Base-by-base conservation (phyloP, 1,284 basidiomycete genomes). In the Omphalotus olearius region DNA sequence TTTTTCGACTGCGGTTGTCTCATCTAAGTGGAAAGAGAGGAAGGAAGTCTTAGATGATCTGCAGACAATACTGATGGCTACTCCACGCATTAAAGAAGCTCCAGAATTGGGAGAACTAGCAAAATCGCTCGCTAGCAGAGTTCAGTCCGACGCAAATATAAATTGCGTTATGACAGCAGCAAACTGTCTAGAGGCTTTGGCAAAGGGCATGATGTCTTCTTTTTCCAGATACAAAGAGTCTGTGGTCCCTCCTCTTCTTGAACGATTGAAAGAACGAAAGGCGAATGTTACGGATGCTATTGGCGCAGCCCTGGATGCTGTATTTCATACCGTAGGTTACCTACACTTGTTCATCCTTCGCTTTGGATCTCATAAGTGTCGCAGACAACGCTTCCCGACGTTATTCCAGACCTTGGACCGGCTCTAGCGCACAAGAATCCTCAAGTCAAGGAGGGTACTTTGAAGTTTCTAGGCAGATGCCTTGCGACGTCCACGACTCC, bases 21-120 rank as follows among this genome's bases (percentile, higher is more conserved):
- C 95, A 3, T 85, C 91, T 0, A 99, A 99, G 69, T 99, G 97
- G 97, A 98, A 99, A 66, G 97, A 99, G 59, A 83, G 97, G 26
- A 92, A 96, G 62, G 95, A 98, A 62, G 90, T 83, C 1, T 71
- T 98, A 47, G 94, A 98, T 59, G 91, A 92, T 42, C 76, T 97
- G 37, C 75, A 86, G 52, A 80, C 83, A 13, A 71, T 93, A 16
- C 70, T 99, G 35, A 81, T 81, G 48, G 71, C 80, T 14, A 83
- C 88, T 11, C 85, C 88, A 7, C 83, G 87, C 53, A 88, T 98
- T 59, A 83, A 85, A 59, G 91, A 93, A 59, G 78, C 81, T 1
- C 75, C 87, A 16, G 87, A 88, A 62, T 72, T 94, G 1, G 80
- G 78, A 10, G 88, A 91, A 30, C 69, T 95, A 28, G 74, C 84